A percentile compares a stretch with the other conserved stretches of the same genome.
Conservation (phyloP, 2,329 filamentous ascomycete species). For the Dothistroma pini region DNA sequence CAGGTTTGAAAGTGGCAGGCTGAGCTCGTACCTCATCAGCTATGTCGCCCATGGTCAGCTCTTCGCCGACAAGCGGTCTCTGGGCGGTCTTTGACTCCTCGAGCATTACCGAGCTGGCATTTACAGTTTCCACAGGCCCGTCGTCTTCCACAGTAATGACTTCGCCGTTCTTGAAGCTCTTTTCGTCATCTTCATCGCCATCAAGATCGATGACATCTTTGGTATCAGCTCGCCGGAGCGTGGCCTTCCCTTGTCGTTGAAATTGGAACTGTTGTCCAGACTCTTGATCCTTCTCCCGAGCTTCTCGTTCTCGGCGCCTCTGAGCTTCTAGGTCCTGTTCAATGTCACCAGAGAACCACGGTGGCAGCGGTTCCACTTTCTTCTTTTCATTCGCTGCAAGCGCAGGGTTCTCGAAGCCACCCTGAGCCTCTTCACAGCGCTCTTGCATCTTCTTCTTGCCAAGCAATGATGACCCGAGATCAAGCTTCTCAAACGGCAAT, state of each 20-base stretch:
- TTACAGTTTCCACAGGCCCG: not conserved
- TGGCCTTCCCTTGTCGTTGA: slow-evolving; percentile 49
- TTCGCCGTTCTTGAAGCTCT: slow-evolving; percentile 40
- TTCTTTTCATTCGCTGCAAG: slow-evolving; percentile 35
- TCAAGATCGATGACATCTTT: slow-evolving; percentile 48
- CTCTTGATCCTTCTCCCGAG: slow-evolving; percentile 57
- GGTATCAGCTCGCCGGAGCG: slow-evolving; percentile 55
- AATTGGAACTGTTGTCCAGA: slow-evolving; percentile 59
- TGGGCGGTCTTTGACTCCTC: not conserved
- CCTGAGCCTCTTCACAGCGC: slow-evolving; percentile 53
- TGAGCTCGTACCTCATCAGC: slow-evolving; percentile 43
- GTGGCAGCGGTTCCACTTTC: slow-evolving; percentile 63
- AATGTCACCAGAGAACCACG: slow-evolving; percentile 64
- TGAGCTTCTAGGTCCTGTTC: slow-evolving; percentile 56
- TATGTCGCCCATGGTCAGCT: slow-evolving; percentile 41
- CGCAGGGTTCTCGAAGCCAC: slow-evolving; percentile 61
- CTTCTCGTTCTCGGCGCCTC: slow-evolving; percentile 37
- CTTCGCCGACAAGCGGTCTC: not conserved
- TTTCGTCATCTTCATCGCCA: slow-evolving; percentile 39
- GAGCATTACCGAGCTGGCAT: not conserved
- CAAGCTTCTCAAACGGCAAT: slow-evolving; percentile 78
- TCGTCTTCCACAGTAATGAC: slow-evolving; percentile 33
- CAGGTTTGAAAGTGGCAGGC: slow-evolving; percentile 33
- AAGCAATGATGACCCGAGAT: slow-evolving; percentile 62
- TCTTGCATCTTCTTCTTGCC: slow-evolving; percentile 53